Evolutionary conservation across 2,329 filamentous ascomycete species (phyloP).

Genomic region (Monosporascus sp.): DNA sequence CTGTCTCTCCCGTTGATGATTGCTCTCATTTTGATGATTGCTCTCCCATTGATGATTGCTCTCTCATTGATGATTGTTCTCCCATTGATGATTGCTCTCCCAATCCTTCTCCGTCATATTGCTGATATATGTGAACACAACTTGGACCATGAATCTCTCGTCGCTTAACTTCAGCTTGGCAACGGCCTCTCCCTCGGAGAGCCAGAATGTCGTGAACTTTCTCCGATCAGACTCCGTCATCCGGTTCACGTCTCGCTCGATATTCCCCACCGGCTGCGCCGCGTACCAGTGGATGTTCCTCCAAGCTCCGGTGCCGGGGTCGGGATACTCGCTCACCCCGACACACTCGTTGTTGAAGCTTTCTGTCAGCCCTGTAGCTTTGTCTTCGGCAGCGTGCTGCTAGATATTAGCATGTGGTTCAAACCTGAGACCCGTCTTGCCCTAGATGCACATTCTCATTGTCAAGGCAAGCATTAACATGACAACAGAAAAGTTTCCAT

Average conservation of each 20-base stretch:
- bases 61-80: slow-evolving; percentile 8
- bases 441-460: too few species aligned
- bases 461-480: too few species aligned
- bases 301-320: slow-evolving; percentile 25
- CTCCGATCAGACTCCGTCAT: slow-evolving; percentile 23
- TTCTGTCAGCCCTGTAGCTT: slow-evolving; percentile 19
- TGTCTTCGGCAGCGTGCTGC: slow-evolving; percentile 17
- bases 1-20: slow-evolving; percentile 8
- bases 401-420: too few species aligned
- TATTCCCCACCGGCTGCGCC: slow-evolving; percentile 16
- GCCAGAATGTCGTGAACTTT: slow-evolving; percentile 26
- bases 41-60: slow-evolving; percentile 6
- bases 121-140: slow-evolving; percentile 21
- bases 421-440: too few species aligned
- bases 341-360: slow-evolving; percentile 23
- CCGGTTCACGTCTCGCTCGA: slow-evolving; percentile 17
- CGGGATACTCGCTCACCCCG: slow-evolving; percentile 26
- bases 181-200: slow-evolving; percentile 20
- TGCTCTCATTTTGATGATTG: too few species aligned
- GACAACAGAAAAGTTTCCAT: too few species aligned
- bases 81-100: slow-evolving; percentile 15
- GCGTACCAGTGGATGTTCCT: slow-evolving; percentile 22
- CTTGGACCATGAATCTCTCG: slow-evolving; percentile 25
- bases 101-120: slow-evolving; percentile 23
- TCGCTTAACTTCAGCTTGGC: slow-evolving; percentile 23